phyloP scores from a whole-genome alignment of 192 early-diverging fungal species.

The Mortierella hygrophila region DNA sequence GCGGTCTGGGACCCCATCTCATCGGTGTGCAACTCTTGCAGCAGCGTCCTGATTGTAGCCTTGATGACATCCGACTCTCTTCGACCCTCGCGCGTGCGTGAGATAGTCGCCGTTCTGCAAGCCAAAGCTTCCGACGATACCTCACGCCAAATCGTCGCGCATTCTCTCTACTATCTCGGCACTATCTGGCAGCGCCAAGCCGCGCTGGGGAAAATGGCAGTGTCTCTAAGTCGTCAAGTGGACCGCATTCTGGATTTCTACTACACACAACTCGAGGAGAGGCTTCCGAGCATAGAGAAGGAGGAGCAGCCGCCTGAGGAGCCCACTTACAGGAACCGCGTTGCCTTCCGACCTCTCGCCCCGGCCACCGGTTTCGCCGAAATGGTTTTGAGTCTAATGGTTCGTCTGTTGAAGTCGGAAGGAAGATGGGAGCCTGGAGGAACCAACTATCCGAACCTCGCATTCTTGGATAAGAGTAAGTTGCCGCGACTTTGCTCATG shows the following conservation, averaged over 20 bases:
- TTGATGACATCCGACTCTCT: slow-evolving; percentile 38
- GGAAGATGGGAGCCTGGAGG: not conserved
- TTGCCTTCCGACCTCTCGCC: not conserved
- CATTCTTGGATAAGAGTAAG: slow-evolving; percentile 42
- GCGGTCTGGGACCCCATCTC: not conserved
- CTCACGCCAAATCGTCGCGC: slow-evolving; percentile 17
- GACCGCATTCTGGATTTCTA: slow-evolving; percentile 25
- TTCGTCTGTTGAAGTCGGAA: slow-evolving; percentile 22
- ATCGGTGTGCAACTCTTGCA: slow-evolving; percentile 38
- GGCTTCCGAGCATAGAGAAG: slow-evolving; percentile 2
- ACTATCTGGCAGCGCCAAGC: slow-evolving; percentile 25
- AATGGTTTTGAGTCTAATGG: slow-evolving; percentile 9
- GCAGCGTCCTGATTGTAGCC: slow-evolving; percentile 22
- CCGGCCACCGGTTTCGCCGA: slow-evolving; percentile 15
- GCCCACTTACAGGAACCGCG: not conserved
- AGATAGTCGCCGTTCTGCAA: slow-evolving; percentile 30
- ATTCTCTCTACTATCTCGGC: slow-evolving; percentile 38
- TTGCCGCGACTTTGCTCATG: not conserved
- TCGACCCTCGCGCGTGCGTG: slow-evolving; percentile 25
- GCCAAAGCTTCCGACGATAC: slow-evolving; percentile 28
- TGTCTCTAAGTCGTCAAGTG: not conserved
- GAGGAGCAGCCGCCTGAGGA: slow-evolving; percentile 1
- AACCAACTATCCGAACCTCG: not conserved
- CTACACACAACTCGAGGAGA: slow-evolving; percentile 11
- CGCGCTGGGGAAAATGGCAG: not conserved